phyloP scores from a whole-genome alignment of 176 grass and related monocot species.

The Raddia guianensis region DNA sequence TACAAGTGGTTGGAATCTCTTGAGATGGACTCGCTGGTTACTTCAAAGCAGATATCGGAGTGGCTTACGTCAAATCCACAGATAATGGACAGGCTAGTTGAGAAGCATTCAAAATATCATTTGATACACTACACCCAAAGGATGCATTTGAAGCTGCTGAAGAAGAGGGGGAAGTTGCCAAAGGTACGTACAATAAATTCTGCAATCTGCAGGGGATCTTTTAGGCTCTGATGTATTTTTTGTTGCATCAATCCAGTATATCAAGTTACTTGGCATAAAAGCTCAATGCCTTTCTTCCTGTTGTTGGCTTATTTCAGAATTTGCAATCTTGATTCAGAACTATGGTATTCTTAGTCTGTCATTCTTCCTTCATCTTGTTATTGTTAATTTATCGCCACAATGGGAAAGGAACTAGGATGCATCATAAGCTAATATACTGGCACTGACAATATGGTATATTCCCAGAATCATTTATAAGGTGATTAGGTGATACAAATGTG shows the following conservation, averaged over 20 bases:
- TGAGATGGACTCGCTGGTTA: conserved; percentile 68
- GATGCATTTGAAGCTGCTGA: conserved; percentile 94
- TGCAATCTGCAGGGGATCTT: neutral
- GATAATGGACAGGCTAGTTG: conserved; percentile 65
- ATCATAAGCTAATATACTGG: neutral
- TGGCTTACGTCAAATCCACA: conserved; percentile 74
- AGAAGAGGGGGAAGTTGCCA: conserved; percentile 88
- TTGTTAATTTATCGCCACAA: neutral
- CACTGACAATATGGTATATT: neutral
- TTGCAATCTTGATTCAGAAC: neutral
- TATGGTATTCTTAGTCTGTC: neutral
- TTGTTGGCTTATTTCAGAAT: neutral
- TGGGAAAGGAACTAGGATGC: neutral
- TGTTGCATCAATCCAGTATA: conserved; percentile 13
- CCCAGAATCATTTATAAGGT: neutral
- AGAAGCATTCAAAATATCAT: conserved; percentile 97
- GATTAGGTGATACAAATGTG: neutral
- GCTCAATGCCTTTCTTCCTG: neutral
- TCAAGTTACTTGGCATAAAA: conserved; percentile 3
- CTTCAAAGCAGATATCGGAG: conserved; percentile 75
- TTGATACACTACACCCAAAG: conserved; percentile 95
- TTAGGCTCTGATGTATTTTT: neutral
- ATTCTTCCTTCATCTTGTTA: neutral
- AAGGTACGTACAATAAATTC: conserved; percentile 54
- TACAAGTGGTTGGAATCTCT: conserved; percentile 87